A percentile compares a stretch with the other conserved stretches of the same genome.
These are phyloP conservation scores for Claviceps fusiformis DNA, from an alignment of 2,329 filamentous ascomycete species.

Conservation along the genomic window DNA sequence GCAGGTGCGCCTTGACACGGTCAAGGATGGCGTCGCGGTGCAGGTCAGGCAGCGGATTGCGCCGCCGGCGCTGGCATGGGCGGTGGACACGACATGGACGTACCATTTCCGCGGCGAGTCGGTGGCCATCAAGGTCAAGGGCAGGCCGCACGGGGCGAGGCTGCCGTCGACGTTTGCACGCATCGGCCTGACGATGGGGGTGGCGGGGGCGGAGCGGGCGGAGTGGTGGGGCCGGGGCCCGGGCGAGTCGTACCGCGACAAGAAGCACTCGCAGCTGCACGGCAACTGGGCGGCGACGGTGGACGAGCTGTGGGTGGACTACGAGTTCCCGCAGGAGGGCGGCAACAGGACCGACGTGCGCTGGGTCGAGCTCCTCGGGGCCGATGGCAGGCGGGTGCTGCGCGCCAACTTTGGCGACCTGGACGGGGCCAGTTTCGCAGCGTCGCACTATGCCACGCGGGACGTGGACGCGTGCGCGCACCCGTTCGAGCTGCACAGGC, in stretches of 20 bases:
- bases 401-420: constrained; percentile 32
- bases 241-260: constrained; percentile 53
- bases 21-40: constrained; percentile 23
- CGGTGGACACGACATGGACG: constrained; percentile 32
- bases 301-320: constrained; percentile 42
- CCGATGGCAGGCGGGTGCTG: constrained; percentile 20
- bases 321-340: constrained; percentile 56
- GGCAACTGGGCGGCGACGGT: constrained; percentile 36
- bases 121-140: constrained; percentile 36
- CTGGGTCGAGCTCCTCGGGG: constrained; percentile 38
- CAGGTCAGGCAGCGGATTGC: constrained; percentile 40
- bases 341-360: constrained; percentile 51
- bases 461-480: constrained; percentile 43
- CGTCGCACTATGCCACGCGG: constrained; percentile 37
- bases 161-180: constrained; percentile 46
- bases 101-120: constrained; percentile 39
- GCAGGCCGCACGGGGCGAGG: constrained; percentile 31
- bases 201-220: constrained; percentile 23
- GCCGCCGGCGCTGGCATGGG: constrained; percentile 52
- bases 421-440: constrained; percentile 41
- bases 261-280: constrained; percentile 44
- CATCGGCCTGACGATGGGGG: constrained; percentile 43
- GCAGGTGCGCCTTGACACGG: constrained; percentile 18
- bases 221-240: constrained; percentile 58
- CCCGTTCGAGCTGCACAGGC: constrained; percentile 43